Conservation (phyloP, 495 filamentous ascomycete genomes). For the Hypoxylon lienhwacheense region DNA sequence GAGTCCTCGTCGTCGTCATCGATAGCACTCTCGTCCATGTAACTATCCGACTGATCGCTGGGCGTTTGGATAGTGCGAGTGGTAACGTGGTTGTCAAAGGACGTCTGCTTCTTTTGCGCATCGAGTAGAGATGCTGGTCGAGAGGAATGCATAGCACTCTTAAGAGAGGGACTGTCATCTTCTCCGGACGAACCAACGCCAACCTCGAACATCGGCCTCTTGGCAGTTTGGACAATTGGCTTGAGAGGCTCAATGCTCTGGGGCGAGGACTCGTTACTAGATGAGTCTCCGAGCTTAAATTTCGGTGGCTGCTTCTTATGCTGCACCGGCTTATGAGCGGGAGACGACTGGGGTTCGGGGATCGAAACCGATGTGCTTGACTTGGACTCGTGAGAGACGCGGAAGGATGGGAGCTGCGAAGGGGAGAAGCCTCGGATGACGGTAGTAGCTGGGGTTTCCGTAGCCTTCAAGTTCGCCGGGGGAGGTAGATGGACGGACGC, state of each 20-base stretch:
- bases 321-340: conserved; percentile 52
- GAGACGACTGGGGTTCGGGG: conserved; percentile 49
- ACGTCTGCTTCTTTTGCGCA: conserved; percentile 73
- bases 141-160: conserved; percentile 61
- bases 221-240: conserved; percentile 52
- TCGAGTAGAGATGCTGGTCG: conserved; percentile 48
- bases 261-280: conserved; percentile 50
- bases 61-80: conserved; percentile 64
- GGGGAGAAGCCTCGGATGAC: conserved; percentile 88
- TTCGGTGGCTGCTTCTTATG: conserved; percentile 53
- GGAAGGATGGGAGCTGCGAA: conserved; percentile 68
- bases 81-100: conserved; percentile 78
- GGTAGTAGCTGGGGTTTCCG: conserved; percentile 57
- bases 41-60: conserved; percentile 70
- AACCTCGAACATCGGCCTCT: conserved; percentile 76
- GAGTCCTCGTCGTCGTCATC: conserved; percentile 86
- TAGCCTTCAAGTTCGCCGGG: conserved; percentile 19
- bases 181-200: conserved; percentile 67
- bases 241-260: conserved; percentile 54
- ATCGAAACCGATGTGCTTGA: conserved; percentile 38
- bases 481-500: conserved; percentile 37
- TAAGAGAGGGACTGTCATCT: conserved; percentile 78
- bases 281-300: conserved; percentile 60
- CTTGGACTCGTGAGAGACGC: conserved; percentile 36
- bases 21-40: conserved; percentile 77